Evolutionary conservation across 768 basidiomycete genomes (phyloP).

Genomic region (Tephrocybe sp.): DNA sequence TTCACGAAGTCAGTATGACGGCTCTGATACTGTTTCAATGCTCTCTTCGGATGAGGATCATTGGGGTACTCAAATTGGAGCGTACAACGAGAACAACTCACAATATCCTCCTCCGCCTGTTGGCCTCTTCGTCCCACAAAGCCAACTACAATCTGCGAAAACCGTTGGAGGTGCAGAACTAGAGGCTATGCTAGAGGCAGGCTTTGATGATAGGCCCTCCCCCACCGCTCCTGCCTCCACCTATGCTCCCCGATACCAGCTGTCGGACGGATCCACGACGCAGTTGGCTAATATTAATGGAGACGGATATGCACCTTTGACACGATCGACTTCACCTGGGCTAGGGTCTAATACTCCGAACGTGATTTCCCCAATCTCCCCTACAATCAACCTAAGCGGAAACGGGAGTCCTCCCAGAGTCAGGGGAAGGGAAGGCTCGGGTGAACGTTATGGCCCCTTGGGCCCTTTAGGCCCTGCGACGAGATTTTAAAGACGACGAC

Average conservation of each 20-base stretch:
- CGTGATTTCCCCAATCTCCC: conserved; percentile 39
- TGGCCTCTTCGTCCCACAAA: conserved; percentile 51
- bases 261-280: conserved; percentile 52
- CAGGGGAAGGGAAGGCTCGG: conserved; percentile 23
- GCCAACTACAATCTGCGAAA: conserved; percentile 36
- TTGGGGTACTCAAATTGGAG: conserved; percentile 94
- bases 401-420: conserved; percentile 17
- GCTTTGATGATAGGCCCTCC: conserved; percentile 75
- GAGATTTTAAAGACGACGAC: conserved; percentile 38
- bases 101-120: conserved; percentile 84
- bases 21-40: conserved; percentile 79
- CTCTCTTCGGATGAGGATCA: conserved; percentile 91
- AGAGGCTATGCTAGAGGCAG: conserved; percentile 88
- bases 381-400: conserved; percentile 28
- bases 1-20: conserved; percentile 63
- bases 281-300: conserved; percentile 38
- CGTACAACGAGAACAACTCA: conserved; percentile 82
- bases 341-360: conserved; percentile 27
- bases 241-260: conserved; percentile 57
- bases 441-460: conserved; percentile 50
- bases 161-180: conserved; percentile 72
- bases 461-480: conserved; percentile 62
- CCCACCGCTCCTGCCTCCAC: conserved; percentile 47
- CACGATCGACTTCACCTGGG: conserved; percentile 47
- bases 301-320: conserved; percentile 58